Evolutionary conservation across 345 rosid genomes (phyloP).

Genomic region (Sisymbrium altissimum): DNA sequence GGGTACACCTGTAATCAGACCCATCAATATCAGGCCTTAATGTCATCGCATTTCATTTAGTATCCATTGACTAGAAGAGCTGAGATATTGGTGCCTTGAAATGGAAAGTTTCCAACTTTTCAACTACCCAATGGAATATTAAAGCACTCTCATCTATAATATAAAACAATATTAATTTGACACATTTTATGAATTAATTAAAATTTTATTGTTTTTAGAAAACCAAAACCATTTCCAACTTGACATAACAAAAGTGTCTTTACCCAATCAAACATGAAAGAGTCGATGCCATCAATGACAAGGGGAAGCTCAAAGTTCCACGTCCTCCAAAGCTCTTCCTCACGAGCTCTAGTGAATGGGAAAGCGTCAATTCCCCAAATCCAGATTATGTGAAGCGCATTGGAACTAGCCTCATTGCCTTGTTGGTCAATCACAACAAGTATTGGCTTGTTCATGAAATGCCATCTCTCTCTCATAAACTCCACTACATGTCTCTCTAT

Average conservation of each 20-base stretch:
- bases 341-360: constrained; percentile 76
- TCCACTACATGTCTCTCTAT: constrained; percentile 60
- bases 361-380: constrained; percentile 94
- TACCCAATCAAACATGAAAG: constrained; percentile 70
- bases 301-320: constrained; percentile 78
- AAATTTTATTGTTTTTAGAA: too few species aligned
- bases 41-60: too few species aligned
- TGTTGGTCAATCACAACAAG: constrained; percentile 87
- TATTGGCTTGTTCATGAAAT: constrained; percentile 85
- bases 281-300: constrained; percentile 73
- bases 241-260: too few species aligned
- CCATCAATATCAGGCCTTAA: too few species aligned
- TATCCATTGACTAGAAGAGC: too few species aligned
- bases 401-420: constrained; percentile 71
- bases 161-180: too few species aligned
- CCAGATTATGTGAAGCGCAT: constrained; percentile 99
- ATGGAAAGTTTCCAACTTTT: neutral
- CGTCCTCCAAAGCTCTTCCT: constrained; percentile 78
- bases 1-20: constrained; percentile 49
- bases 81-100: too few species aligned
- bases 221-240: too few species aligned
- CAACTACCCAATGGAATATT: neutral
- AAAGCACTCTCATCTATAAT: too few species aligned
- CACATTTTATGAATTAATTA: too few species aligned
- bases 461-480: constrained; percentile 73